Base-by-base conservation (phyloP, 352 stramenopile genomes). In the Halophytophthora batemanensis region DNA sequence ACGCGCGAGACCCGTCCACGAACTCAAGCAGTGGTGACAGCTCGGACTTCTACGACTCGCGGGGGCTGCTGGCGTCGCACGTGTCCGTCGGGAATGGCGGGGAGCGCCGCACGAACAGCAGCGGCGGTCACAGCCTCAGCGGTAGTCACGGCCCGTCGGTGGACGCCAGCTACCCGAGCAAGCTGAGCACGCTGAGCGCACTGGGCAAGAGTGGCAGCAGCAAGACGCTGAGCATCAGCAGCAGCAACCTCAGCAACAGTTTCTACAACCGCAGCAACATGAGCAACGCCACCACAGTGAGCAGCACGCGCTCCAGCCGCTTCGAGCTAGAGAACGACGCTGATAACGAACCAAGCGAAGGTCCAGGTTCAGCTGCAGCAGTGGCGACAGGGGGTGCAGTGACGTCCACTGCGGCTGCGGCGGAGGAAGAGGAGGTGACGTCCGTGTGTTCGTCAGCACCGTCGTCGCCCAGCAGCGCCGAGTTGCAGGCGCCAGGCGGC, bases 401-500 rank as follows among this genome's bases (percentile, higher is more conserved):
- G 58, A 65, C 4, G 44, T 31, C 22, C 53, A 64, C 8, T 61
- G 57, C 25, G 58, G 67, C 18, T 4, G 8, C 25, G 25, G 54
- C 57, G 1, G 62, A 67, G 19, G 63, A 61, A 38, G 45, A 19
- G n/a, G 33, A 56, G 11, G 50, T 34, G 19, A 18, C 53, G 38
- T 75, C 67, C 2, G 45, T 66, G 10, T 61, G 61, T 28, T 76
- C 71, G 45, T 80, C 61, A n/a, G 81, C 68, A 10, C 64, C 75
- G 2, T 66, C 69, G 17, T 82, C 72, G 6, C 64, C 66, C 0
- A 76, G 61, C 39, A 76, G 59, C 23, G 47, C 45, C 12, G 59
- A 69, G 22, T 54, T 71, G 43, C 41, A 65, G 47, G 43, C 36
- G 15, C 38, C 60, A 18, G 25, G 25, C 4, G 68, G 55, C 19